A percentile compares a stretch with the other conserved stretches of the same genome.
Evolutionary conservation across 2,329 filamentous ascomycete genomes (phyloP).

Genomic region (Phialophora verrucosa): DNA sequence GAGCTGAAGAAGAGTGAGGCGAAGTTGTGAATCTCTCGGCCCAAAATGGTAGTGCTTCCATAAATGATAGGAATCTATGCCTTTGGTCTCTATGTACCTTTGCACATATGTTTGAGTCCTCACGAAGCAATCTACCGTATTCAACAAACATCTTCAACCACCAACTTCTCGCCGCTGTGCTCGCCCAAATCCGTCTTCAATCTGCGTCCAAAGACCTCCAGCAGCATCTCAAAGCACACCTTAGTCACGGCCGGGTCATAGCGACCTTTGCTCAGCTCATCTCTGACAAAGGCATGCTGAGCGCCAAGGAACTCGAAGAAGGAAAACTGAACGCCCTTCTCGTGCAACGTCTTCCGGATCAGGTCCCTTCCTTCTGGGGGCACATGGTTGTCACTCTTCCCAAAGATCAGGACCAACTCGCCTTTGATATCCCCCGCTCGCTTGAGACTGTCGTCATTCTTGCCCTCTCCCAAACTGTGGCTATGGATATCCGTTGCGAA

Average conservation of each 20-base stretch:
- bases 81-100: neutral
- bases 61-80: neutral
- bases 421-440: slow-evolving; percentile 71
- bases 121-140: neutral
- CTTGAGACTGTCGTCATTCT: slow-evolving; percentile 66
- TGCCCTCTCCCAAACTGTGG: slow-evolving; percentile 72
- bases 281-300: slow-evolving; percentile 92
- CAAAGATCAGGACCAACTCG: slow-evolving; percentile 88
- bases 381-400: slow-evolving; percentile 88
- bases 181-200: slow-evolving; percentile 80
- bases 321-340: slow-evolving; percentile 73
- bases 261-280: slow-evolving; percentile 90
- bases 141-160: slow-evolving; percentile 76
- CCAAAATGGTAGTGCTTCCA: neutral
- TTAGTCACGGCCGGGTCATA: slow-evolving; percentile 88
- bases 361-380: slow-evolving; percentile 80
- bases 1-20: slow-evolving; percentile 43
- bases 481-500: slow-evolving; percentile 92
- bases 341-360: slow-evolving; percentile 80
- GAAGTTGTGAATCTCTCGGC: slow-evolving; percentile 25
- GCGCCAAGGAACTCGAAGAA: slow-evolving; percentile 94
- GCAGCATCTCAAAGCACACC: slow-evolving; percentile 86
- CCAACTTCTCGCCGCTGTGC: slow-evolving; percentile 63
- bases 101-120: neutral
- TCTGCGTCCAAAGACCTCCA: slow-evolving; percentile 80